phyloP scores from a whole-genome alignment of 2,329 filamentous ascomycete species.

The Colletotrichum echinochloae region DNA sequence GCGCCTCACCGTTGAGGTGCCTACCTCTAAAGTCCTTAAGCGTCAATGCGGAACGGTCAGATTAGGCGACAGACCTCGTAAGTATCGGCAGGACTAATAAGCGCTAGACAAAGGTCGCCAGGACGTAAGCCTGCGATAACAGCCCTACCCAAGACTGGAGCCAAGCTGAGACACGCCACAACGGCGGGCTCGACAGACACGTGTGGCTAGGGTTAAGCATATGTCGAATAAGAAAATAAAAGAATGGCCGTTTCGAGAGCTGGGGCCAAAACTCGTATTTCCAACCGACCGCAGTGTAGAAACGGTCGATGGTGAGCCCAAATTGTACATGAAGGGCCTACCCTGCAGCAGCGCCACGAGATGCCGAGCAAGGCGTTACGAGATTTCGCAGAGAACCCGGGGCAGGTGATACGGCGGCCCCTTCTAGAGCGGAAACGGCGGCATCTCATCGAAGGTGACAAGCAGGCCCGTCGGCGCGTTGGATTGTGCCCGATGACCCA shows the following conservation, averaged over 20 bases:
- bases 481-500: not conserved
- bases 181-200: not conserved
- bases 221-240: not conserved
- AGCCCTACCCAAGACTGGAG: conserved; percentile 4
- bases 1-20: not conserved
- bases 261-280: conserved; percentile 15
- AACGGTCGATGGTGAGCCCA: not conserved
- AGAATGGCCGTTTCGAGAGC: not conserved
- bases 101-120: not conserved
- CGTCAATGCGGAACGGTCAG: not conserved
- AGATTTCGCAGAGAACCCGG: not conserved
- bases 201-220: not conserved
- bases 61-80: not conserved
- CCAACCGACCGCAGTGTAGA: not conserved
- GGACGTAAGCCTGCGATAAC: not conserved
- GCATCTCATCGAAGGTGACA: not conserved
- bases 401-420: too few species aligned
- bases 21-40: conserved; percentile 3
- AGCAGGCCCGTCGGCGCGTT: not conserved
- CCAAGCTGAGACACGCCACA: not conserved
- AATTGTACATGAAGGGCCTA: not conserved
- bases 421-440: not conserved
- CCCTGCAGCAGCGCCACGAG: not conserved
- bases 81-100: not conserved
- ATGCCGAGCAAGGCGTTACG: not conserved